Evolutionary conservation across 805 yeast species (phyloP).

Genomic region (Sporopachydermia quercuum): DNA sequence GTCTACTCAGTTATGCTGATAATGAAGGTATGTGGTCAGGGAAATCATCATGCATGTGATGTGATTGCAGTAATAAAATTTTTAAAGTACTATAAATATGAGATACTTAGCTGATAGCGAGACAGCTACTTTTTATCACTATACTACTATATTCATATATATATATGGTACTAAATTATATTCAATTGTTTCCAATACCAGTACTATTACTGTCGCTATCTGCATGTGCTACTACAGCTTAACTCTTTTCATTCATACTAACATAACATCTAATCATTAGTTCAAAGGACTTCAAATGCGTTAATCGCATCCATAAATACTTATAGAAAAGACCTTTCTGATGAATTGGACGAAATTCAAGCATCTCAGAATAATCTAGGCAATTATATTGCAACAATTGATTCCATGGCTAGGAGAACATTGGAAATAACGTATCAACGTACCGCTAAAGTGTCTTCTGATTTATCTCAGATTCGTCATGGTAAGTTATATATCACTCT

Average conservation of each 20-base stretch:
- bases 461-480: background rate
- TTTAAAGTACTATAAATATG: no score
- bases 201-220: no score
- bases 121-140: no score
- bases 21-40: background rate
- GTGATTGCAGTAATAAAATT: no score
- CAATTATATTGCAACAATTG: conserved; percentile 9
- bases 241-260: no score
- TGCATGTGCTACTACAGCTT: no score
- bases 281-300: background rate
- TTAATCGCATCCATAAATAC: conserved; percentile 1
- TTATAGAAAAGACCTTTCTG: conserved; percentile 9
- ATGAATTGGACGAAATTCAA: conserved; percentile 8
- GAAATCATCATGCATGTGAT: no score
- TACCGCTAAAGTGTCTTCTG: background rate
- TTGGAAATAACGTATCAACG: conserved; percentile 4
- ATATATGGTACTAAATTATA: no score
- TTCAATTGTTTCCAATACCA: no score
- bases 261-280: background rate
- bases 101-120: no score
- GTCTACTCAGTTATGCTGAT: background rate
- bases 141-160: no score
- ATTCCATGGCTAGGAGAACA: conserved; percentile 6
- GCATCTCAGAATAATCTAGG: conserved; percentile 8
- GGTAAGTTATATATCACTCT: no score